Conservation (phyloP, 768 basidiomycete species). For the Termitomyces heimii region DNA sequence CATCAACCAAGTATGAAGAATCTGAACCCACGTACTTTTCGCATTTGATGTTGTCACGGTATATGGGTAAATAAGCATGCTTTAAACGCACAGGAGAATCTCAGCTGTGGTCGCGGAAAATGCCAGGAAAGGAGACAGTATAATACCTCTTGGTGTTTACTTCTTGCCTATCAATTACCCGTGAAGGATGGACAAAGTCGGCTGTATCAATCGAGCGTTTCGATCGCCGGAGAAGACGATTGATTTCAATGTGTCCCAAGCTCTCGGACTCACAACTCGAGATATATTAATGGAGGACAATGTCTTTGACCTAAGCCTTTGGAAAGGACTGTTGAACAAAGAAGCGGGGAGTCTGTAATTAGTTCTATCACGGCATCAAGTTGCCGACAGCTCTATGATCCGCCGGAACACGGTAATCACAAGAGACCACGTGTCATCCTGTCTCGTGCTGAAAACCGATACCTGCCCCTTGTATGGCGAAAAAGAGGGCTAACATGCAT, state of each 20-base stretch:
- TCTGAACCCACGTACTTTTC: neutral
- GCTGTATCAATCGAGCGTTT: neutral
- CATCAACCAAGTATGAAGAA: neutral
- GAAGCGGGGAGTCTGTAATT: neutral
- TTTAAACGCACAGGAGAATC: neutral
- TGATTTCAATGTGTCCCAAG: too few relatives aligned
- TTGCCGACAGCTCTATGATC: neutral
- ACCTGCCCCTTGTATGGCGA: neutral
- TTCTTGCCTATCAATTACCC: neutral
- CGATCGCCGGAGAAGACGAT: neutral
- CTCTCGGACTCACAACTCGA: neutral
- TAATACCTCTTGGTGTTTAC: neutral
- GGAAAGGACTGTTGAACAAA: too few relatives aligned
- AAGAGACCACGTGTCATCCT: neutral
- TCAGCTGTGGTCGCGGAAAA: neutral
- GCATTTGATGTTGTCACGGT: neutral
- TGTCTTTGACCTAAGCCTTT: neutral
- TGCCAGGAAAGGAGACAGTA: neutral
- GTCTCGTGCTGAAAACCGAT: neutral
- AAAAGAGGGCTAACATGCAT: slow-evolving; percentile 1
- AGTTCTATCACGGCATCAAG: neutral
- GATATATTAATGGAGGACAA: neutral
- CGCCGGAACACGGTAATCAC: neutral
- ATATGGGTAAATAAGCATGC: neutral
- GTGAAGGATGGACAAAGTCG: neutral